Base-by-base conservation (phyloP, 2,329 filamentous ascomycete species). In the Tolypocladium tropicale region DNA sequence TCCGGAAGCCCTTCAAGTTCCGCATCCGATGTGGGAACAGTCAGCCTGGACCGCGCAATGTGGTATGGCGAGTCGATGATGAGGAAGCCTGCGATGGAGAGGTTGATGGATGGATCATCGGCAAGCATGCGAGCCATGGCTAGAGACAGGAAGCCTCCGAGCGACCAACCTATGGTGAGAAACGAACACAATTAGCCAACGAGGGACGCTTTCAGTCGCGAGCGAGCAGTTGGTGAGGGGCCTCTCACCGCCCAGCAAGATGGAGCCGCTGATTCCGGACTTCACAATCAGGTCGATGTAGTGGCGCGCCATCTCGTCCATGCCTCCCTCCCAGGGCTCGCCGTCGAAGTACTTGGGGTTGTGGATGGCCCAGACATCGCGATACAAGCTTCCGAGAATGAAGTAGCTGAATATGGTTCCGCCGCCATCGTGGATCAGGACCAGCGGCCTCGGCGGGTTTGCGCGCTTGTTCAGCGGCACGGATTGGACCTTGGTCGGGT, bases 351-450 rank as follows among this genome's bases (percentile, higher is more conserved):
- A 68, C 32, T 64, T 61, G 16, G 64, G 64, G 53, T 68, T 64
- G 56, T 68, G 66, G 39, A 68, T 59, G 33, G 64, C 66, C 66
- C 66, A 68, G 21, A 68, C 66, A 21, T 68, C 64, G 49, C 66
- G 65, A 21, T 61, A 56, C 51, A 68, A 48, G 52, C 53, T 62
- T 25, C 62, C 66, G 18, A 68, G 57, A 34, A 67, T 55, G 52
- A 65, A 66, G 56, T 68, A 68, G 43, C 62, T 61, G 54, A 67
- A 67, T 18, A 65, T 64, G 14, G 67, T 68, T 58, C 67, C 67
- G 53, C 66, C 65, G 32, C 66, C 66, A 46, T 68, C 66, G 58
- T 68, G 67, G 54, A 68, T 63, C 28, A 68, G 56, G 2, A 68
- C 66, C 23, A 68, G 57, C 30, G 65, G 65, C 46, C 56, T 52